Evolutionary conservation across 169 alveolate genomes (phyloP).

Genomic region (Hepatocystis sp.): DNA sequence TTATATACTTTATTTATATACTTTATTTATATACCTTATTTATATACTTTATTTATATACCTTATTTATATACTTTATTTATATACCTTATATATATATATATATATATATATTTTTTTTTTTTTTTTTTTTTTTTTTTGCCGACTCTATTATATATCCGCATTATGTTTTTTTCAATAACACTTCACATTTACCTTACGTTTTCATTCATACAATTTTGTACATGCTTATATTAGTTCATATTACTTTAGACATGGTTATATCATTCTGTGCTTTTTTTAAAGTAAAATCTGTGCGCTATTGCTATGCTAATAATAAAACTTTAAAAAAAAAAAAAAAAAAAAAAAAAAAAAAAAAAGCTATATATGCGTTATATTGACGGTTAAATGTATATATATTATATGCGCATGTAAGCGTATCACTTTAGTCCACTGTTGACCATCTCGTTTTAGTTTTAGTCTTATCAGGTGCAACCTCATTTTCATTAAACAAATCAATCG

Average conservation of each 20-base stretch:
- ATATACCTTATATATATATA: background rate
- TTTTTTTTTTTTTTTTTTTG: background rate
- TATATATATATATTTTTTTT: background rate
- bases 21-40: background rate
- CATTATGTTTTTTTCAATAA: too few relatives aligned
- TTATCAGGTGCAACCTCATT: conserved; percentile 9
- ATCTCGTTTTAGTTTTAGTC: conserved; percentile 38
- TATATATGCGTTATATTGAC: background rate
- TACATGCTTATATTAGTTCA: too few relatives aligned
- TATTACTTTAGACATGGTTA: too few relatives aligned
- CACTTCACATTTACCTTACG: too few relatives aligned
- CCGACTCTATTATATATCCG: background rate
- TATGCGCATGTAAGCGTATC: background rate
- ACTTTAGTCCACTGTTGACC: conserved; percentile 29
- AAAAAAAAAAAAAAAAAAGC: conserved; percentile 7
- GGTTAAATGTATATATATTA: background rate
- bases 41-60: background rate
- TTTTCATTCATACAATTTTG: too few relatives aligned
- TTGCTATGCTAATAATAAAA: too few relatives aligned
- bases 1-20: conserved; percentile 4
- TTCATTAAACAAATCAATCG: conserved; percentile 70
- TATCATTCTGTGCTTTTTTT: too few relatives aligned
- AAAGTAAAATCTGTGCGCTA: too few relatives aligned
- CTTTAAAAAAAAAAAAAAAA: conserved; percentile 13
- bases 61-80: background rate